Conservation (phyloP, 495 filamentous ascomycete genomes). For the Neurospora tetraspora region DNA sequence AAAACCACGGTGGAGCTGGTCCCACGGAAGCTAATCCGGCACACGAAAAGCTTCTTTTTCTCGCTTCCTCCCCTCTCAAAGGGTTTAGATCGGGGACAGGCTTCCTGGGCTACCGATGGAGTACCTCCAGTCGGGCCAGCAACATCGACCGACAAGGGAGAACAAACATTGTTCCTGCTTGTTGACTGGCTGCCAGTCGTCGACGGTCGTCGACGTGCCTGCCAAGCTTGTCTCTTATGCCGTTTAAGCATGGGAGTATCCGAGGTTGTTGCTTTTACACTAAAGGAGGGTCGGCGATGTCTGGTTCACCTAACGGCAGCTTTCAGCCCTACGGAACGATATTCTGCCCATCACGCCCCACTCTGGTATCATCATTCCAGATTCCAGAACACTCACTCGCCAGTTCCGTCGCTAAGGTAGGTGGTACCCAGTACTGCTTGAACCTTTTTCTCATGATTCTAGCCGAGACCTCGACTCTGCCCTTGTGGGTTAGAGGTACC, state of each 20-base stretch:
- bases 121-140: neutral
- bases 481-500: neutral
- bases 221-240: neutral
- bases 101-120: neutral
- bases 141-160: neutral
- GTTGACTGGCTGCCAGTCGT: neutral
- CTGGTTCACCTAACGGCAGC: neutral
- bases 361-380: neutral
- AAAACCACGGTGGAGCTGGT: neutral
- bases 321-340: neutral
- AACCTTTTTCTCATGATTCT: neutral
- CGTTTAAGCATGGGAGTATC: neutral
- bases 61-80: neutral
- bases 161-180: neutral
- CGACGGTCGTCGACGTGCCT: neutral
- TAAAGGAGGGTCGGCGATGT: neutral
- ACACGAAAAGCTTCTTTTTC: neutral
- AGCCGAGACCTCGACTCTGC: neutral
- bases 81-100: neutral
- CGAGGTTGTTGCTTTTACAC: neutral
- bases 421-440: neutral
- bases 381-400: neutral
- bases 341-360: neutral
- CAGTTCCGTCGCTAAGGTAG: neutral
- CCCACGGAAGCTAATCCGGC: neutral